Percentiles rank a stretch among this genome's conserved stretches.
phyloP scores from a whole-genome alignment of 345 rosid genomes.

The Aquilaria yunnanensis region DNA sequence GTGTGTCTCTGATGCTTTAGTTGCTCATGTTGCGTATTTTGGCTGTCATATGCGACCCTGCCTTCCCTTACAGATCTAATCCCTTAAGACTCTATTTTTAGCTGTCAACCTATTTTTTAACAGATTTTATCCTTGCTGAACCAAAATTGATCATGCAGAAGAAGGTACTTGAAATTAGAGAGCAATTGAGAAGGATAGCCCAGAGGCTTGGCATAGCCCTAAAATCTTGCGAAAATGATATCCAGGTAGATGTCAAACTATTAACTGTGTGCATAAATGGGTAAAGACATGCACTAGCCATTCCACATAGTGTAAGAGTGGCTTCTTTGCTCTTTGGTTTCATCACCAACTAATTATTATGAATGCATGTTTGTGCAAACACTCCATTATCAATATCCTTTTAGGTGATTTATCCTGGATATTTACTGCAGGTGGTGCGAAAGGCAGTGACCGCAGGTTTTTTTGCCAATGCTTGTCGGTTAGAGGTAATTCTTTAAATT shows the following conservation, averaged over 20 bases:
- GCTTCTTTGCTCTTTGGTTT: no score
- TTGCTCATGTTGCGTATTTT: slow-evolving; percentile 6
- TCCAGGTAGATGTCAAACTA: slow-evolving; percentile 31
- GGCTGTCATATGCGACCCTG: background rate
- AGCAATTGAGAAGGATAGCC: slow-evolving; percentile 70
- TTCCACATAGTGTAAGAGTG: no score
- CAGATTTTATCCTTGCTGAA: background rate
- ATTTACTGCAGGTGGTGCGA: slow-evolving; percentile 56
- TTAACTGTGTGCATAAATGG: no score
- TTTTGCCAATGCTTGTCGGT: slow-evolving; percentile 82
- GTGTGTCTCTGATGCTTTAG: slow-evolving; percentile 27
- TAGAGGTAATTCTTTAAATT: slow-evolving; percentile 38
- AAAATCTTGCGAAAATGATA: slow-evolving; percentile 74
- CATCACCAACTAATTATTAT: no score
- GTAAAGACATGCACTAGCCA: no score
- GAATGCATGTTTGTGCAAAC: background rate
- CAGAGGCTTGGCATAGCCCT: slow-evolving; percentile 68
- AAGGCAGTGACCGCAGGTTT: slow-evolving; percentile 85
- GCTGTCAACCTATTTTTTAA: background rate
- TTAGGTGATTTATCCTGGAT: no score
- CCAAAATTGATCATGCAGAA: slow-evolving; percentile 37
- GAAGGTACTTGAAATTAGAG: slow-evolving; percentile 72
- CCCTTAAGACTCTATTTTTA: no score
- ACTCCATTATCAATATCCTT: background rate
- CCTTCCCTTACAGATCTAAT: no score